phyloP scores from a whole-genome alignment of 805 yeast species.

The Myxozyma sirexii region DNA sequence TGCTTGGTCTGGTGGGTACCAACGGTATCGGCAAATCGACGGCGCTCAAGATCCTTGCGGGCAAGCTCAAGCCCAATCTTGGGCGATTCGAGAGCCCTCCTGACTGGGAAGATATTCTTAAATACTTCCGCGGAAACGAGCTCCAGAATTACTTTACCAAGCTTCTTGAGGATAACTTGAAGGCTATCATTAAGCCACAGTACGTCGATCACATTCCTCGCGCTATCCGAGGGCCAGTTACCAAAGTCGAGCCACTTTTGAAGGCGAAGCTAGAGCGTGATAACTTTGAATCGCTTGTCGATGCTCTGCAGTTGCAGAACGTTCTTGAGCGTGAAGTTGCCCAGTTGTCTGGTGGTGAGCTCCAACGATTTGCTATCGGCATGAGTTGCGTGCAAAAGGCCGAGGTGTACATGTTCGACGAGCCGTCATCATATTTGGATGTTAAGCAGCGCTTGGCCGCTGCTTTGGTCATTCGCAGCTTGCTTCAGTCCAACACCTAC shows the following conservation, averaged over 20 bases:
- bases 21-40: conserved; percentile 99
- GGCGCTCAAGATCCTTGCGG: conserved; percentile 93
- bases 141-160: conserved; percentile 95
- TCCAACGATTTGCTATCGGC: conserved; percentile 97
- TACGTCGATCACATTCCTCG: conserved; percentile 97
- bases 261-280: conserved; percentile 75
- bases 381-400: conserved; percentile 95
- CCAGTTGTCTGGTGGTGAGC: conserved; percentile 95
- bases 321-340: conserved; percentile 85
- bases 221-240: conserved; percentile 88
- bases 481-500: conserved; percentile 68
- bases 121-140: conserved; percentile 93
- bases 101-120: conserved; percentile 92
- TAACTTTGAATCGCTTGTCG: conserved; percentile 64
- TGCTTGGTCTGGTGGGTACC: conserved; percentile 94
- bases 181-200: conserved; percentile 98
- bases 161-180: conserved; percentile 88
- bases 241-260: conserved; percentile 81
- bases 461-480: conserved; percentile 87
- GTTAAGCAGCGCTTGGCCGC: conserved; percentile 99
- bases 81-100: conserved; percentile 96
- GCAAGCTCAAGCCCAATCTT: conserved; percentile 95
- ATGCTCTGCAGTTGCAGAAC: conserved; percentile 70
- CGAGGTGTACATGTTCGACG: conserved; percentile 98
- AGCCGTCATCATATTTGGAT: conserved; percentile 97